Percentiles rank a stretch among this genome's conserved stretches.
These are phyloP conservation scores for Scutellaria galericulata DNA, from an alignment of 257 asterid species.

Conservation along the genomic window DNA sequence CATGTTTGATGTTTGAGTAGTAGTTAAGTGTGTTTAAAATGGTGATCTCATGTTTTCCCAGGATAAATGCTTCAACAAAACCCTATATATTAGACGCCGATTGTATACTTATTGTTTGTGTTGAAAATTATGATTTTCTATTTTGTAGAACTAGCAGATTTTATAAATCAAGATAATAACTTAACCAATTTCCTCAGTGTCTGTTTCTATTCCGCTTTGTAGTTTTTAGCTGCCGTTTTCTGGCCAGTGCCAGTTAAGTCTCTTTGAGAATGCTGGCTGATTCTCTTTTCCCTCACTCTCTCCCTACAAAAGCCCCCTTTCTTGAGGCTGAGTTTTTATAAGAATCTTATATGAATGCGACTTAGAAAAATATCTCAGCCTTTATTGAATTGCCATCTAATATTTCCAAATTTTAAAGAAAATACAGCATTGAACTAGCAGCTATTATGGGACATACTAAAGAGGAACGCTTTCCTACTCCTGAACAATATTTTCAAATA, in stretches of 20 bases:
- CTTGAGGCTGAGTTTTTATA: too few relatives aligned
- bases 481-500: neutral
- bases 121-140: constrained; percentile 8
- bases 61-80: constrained; percentile 18
- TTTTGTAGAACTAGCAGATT: neutral
- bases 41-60: neutral
- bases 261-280: neutral
- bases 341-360: neutral
- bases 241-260: neutral
- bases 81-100: constrained; percentile 6
- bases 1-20: constrained; percentile 15
- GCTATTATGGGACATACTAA: constrained; percentile 3
- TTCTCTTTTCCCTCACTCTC: too few relatives aligned
- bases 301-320: too few relatives aligned
- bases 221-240: too few relatives aligned
- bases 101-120: neutral
- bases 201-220: too few relatives aligned
- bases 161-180: neutral
- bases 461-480: constrained; percentile 1
- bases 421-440: neutral
- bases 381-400: neutral
- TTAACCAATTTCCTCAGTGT: too few relatives aligned
- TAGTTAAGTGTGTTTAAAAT: neutral
- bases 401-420: neutral
- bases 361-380: neutral